Evolutionary conservation across 441 rosid species (phyloP).

Genomic region (Euphorbia celastroides): DNA sequence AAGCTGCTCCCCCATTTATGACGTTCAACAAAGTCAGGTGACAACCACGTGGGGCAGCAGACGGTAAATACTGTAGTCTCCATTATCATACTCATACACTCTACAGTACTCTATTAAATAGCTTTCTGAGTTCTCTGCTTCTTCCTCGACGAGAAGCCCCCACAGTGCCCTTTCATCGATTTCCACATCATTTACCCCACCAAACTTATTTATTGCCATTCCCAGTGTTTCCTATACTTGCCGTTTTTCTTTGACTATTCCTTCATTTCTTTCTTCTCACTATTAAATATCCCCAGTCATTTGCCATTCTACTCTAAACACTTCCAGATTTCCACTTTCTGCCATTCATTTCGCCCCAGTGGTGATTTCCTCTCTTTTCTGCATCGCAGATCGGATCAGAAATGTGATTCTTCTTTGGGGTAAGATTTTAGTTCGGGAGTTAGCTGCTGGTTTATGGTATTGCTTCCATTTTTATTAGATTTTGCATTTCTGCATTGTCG

Average conservation of each 20-base stretch:
- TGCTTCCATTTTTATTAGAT: neutral
- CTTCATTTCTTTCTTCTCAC: too few relatives aligned
- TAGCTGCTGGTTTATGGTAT: neutral
- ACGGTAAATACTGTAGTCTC: neutral
- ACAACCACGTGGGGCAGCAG: neutral
- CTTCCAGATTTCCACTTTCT: conserved; percentile 1
- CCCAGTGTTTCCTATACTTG: conserved; percentile 1
- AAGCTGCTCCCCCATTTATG: too few relatives aligned
- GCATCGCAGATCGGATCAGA: neutral
- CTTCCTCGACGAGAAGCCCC: neutral
- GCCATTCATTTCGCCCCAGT: neutral
- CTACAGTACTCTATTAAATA: neutral
- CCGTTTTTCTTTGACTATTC: neutral
- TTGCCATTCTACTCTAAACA: neutral
- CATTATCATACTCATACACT: neutral
- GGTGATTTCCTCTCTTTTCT: neutral
- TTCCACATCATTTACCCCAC: neutral
- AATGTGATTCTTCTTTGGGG: neutral
- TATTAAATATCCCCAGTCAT: neutral
- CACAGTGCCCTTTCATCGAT: neutral
- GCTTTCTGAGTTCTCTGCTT: neutral
- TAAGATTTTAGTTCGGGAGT: too few relatives aligned
- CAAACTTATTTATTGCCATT: conserved; percentile 5
- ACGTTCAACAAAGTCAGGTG: neutral
- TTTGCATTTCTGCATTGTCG: conserved; percentile 4